These are phyloP conservation scores for Kurtzmaniella quercitrusa DNA, from an alignment of 1,139 yeast genomes.

Conservation along the genomic window DNA sequence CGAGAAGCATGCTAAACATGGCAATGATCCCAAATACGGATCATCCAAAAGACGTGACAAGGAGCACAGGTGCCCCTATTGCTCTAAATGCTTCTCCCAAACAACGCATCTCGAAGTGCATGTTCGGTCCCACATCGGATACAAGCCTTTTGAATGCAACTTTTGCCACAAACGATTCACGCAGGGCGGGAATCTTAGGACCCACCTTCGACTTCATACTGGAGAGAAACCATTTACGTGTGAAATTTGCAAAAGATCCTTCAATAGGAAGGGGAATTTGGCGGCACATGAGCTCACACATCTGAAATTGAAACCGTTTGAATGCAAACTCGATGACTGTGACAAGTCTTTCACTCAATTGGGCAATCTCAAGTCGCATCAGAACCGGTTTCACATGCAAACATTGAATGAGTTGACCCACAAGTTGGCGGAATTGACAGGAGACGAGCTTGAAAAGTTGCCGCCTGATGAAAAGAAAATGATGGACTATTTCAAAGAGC, in stretches of 20 bases:
- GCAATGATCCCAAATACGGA: constrained; percentile 16
- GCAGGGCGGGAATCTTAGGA: constrained; percentile 88
- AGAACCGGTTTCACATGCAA: constrained; percentile 77
- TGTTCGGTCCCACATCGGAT: constrained; percentile 71
- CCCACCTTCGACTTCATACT: constrained; percentile 84
- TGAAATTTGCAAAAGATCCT: constrained; percentile 64
- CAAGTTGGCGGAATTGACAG: constrained; percentile 54
- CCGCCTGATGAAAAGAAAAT: constrained; percentile 65
- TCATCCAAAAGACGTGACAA: constrained; percentile 37
- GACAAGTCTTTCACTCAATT: constrained; percentile 84
- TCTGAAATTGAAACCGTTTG: constrained; percentile 71
- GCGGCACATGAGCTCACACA: constrained; percentile 85
- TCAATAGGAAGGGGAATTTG: constrained; percentile 85
- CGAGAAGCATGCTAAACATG: constrained; percentile 53
- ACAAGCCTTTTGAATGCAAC: constrained; percentile 74
- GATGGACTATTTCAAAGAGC: constrained; percentile 64
- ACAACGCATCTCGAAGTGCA: constrained; percentile 78
- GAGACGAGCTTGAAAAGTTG: constrained; percentile 41
- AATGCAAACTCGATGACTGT: constrained; percentile 78
- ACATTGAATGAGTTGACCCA: constrained; percentile 64
- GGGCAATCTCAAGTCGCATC: constrained; percentile 92
- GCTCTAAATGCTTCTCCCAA: constrained; percentile 67
- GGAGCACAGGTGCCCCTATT: constrained; percentile 64
- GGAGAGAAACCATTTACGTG: constrained; percentile 88
- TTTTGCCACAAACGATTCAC: constrained; percentile 81